phyloP scores from a whole-genome alignment of 2,329 filamentous ascomycete species.

The Didymellaceae sp. region DNA sequence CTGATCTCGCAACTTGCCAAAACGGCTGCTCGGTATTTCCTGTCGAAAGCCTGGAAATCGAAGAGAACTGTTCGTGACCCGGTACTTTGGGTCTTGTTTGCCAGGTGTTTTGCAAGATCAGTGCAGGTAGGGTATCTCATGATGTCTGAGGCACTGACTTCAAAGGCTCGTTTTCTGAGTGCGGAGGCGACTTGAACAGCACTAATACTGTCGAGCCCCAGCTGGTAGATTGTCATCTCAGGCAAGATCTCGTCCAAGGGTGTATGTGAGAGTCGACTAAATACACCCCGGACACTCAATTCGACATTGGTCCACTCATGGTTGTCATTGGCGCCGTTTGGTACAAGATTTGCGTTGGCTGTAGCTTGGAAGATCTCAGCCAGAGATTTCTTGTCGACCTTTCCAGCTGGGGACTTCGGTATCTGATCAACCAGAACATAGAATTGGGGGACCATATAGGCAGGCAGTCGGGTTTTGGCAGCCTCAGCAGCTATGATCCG shows the following conservation, averaged over 20 bases:
- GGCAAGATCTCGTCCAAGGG: constrained; percentile 59
- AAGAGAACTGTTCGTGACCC: constrained; percentile 31
- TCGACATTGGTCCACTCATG: constrained; percentile 61
- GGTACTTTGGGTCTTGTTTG: not conserved
- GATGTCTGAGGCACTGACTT: constrained; percentile 73
- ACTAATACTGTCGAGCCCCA: constrained; percentile 92
- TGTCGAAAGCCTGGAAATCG: constrained; percentile 61
- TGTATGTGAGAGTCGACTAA: constrained; percentile 66
- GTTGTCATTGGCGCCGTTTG: not conserved
- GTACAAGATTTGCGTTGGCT: constrained; percentile 6
- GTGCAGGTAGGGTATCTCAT: constrained; percentile 60
- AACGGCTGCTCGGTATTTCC: constrained; percentile 47
- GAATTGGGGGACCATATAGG: constrained; percentile 50
- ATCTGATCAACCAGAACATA: constrained; percentile 42
- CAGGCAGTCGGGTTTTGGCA: constrained; percentile 35
- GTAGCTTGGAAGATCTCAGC: constrained; percentile 36
- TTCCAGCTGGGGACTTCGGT: constrained; percentile 50
- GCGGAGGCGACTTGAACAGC: constrained; percentile 76
- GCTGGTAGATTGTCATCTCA: constrained; percentile 77
- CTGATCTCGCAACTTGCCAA: constrained; percentile 41
- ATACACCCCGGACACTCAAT: constrained; percentile 58
- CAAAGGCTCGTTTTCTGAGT: constrained; percentile 66
- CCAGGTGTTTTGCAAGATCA: constrained; percentile 38
- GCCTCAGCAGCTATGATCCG: constrained; percentile 25
- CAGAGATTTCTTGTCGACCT: constrained; percentile 49